Evolutionary conservation across 2,329 filamentous ascomycete genomes (phyloP), one percentile per base, ranked within the genome.

Genomic region (Claviceps digitariae): DNA sequence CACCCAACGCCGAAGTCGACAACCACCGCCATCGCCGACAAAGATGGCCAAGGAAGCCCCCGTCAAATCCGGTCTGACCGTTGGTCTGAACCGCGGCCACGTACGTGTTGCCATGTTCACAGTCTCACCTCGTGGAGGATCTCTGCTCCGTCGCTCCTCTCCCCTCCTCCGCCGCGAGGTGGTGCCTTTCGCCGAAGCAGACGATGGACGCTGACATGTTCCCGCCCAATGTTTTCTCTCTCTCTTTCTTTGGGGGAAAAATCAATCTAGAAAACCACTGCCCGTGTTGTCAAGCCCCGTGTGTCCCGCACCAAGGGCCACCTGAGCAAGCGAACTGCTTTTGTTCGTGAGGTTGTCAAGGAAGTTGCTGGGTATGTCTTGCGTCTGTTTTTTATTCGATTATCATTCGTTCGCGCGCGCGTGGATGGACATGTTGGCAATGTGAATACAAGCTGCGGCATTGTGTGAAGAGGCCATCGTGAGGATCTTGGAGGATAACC

Each of bases 301-400:
- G 81, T 90, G 67, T 87, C 84, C 69, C 79, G 85, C 66, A 90
- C 84, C 78, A 97, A 96, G 83, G 93, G 93, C 66, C 87, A 93
- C 77, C 79, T 95, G 70, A 94, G 87, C 79, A 95, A 95, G 85
- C 85, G 90, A 69, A 97, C 93, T 66, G 84, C 87, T 67, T 97
- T 98, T 77, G 91, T 97, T 66, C 83, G 93, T 67, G 90, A 96
- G 71, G 86, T 98, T 72, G 89, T 95, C 74, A 95, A 94, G 82
- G 93, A 98, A 81, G 93, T 97, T 74, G 84, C 90, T 74, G 93
- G 87, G 86, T 90, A 83, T 69, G 84, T 80, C 46, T 25, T 49
- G 6, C 36, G 6, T 29, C 36, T 3, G 3, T 17, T 21, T 40
- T 41, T 10, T 4, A 15, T 45, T 27, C 20, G 40, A 31, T 20